A percentile compares a stretch with the other conserved stretches of the same genome.
Conservation (phyloP, 2,329 filamentous ascomycete species). For the Akanthomyces lecanii region DNA sequence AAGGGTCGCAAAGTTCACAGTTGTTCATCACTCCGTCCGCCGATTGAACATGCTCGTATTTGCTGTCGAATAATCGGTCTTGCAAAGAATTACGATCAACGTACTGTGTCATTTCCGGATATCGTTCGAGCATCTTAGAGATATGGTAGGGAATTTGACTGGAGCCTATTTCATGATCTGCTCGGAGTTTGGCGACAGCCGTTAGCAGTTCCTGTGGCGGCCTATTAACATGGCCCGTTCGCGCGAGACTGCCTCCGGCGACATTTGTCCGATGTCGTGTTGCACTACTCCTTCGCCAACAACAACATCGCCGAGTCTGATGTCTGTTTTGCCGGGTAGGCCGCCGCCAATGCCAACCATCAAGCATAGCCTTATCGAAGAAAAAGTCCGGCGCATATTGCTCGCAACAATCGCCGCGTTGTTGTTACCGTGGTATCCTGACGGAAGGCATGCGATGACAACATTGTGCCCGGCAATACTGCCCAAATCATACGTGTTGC, state of each 20-base stretch:
- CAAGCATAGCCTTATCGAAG: conserved; percentile 6
- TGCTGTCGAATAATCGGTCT: not conserved
- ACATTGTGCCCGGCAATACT: conserved; percentile 20
- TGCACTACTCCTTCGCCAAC: conserved; percentile 22
- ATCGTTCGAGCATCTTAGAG: not conserved
- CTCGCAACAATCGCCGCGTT: conserved; percentile 14
- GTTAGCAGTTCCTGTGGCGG: conserved; percentile 7
- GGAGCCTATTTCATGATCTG: conserved; percentile 13
- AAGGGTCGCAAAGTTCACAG: not conserved
- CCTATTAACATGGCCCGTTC: conserved; percentile 13
- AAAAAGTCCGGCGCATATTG: conserved; percentile 20
- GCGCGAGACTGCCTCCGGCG: conserved; percentile 7
- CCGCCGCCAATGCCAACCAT: conserved; percentile 30
- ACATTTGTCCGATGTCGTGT: conserved; percentile 21
- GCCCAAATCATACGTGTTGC: conserved; percentile 20
- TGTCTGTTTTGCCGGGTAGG: conserved; percentile 19
- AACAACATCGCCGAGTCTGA: conserved; percentile 22
- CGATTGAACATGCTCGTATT: not conserved
- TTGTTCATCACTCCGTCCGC: not conserved
- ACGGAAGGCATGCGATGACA: conserved; percentile 20
- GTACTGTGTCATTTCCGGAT: not conserved
- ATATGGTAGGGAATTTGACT: not conserved
- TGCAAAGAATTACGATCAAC: not conserved
- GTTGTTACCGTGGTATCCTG: conserved; percentile 17
- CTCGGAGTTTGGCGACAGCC: conserved; percentile 15